A percentile compares a stretch with the other conserved stretches of the same genome.
phyloP scores from a whole-genome alignment of 345 rosid genomes.

The Linum tenue region DNA sequence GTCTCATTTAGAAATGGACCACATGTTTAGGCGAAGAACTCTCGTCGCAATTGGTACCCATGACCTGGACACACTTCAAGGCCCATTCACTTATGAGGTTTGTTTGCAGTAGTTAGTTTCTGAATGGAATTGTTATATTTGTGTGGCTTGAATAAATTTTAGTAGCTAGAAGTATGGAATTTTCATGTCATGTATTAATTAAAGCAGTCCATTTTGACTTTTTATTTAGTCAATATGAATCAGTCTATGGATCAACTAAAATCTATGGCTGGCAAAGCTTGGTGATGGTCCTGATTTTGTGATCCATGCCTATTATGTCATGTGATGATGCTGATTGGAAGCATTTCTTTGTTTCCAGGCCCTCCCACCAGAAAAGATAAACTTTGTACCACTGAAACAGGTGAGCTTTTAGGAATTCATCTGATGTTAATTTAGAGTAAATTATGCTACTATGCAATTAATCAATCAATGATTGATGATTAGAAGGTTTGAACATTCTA shows the following conservation, averaged over 20 bases:
- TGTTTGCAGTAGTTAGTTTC: conserved; percentile 10
- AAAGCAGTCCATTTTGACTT: neutral
- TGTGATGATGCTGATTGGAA: neutral
- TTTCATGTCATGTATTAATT: neutral
- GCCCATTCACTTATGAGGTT: conserved; percentile 93
- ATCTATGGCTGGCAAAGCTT: neutral
- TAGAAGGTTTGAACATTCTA: no score
- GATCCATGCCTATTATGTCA: neutral
- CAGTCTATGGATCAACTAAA: neutral
- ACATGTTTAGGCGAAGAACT: conserved; percentile 55
- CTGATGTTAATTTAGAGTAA: neutral
- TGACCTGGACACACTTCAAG: conserved; percentile 82
- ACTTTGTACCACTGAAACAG: conserved; percentile 76
- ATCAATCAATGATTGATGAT: no score
- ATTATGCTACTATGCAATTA: neutral
- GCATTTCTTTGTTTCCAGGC: conserved; percentile 40
- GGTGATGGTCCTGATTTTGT: neutral
- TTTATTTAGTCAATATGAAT: neutral
- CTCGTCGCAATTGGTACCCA: conserved; percentile 95
- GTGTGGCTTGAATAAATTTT: neutral
- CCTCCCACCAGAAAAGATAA: conserved; percentile 55
- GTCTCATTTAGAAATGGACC: neutral
- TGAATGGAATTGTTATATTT: neutral
- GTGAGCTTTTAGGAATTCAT: conserved; percentile 21
- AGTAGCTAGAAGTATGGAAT: neutral